Evolutionary conservation across 2,329 filamentous ascomycete genomes (phyloP).

Genomic region (Bertia moriformis): DNA sequence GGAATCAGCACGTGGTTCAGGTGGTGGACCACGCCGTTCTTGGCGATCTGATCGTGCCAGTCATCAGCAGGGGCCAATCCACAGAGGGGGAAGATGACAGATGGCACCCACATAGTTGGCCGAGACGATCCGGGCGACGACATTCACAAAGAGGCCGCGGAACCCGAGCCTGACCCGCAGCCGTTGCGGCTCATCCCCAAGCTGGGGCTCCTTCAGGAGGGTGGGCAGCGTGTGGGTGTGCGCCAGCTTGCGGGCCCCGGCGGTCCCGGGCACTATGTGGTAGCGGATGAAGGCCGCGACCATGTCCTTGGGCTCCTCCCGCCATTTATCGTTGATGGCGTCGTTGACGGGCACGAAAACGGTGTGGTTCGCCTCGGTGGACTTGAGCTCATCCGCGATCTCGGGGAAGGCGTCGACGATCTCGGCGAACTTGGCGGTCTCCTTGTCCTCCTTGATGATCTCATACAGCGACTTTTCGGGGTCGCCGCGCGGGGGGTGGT

Average conservation of each 20-base stretch:
- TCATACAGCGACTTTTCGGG: slow-evolving; percentile 71
- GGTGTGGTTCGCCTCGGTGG: slow-evolving; percentile 61
- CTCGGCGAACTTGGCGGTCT: slow-evolving; percentile 63
- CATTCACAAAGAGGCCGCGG: slow-evolving; percentile 58
- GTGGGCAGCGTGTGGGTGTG: slow-evolving; percentile 63
- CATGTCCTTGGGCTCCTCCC: slow-evolving; percentile 58
- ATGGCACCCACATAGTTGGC: slow-evolving; percentile 51
- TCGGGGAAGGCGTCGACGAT: slow-evolving; percentile 61
- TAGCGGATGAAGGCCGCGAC: slow-evolving; percentile 59
- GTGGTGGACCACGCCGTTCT: slow-evolving; percentile 70
- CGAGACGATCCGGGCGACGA: slow-evolving; percentile 56
- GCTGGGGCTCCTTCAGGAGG: slow-evolving; percentile 35
- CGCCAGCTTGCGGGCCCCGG: slow-evolving; percentile 52
- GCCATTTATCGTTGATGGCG: slow-evolving; percentile 62
- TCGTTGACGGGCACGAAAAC: slow-evolving; percentile 73
- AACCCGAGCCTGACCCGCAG: slow-evolving; percentile 46
- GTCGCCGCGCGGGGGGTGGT: too few species aligned
- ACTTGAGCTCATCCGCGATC: slow-evolving; percentile 60
- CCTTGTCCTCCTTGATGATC: slow-evolving; percentile 59
- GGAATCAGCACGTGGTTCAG: slow-evolving; percentile 62
- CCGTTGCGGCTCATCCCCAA: slow-evolving; percentile 56
- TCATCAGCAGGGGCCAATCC: slow-evolving; percentile 3
- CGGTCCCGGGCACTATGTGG: slow-evolving; percentile 57
- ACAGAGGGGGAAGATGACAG: slow-evolving; percentile 1
- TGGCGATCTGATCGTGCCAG: slow-evolving; percentile 34